Conservation (phyloP, 2,329 filamentous ascomycete genomes). For the Sclerotinia sclerotiorum region DNA sequence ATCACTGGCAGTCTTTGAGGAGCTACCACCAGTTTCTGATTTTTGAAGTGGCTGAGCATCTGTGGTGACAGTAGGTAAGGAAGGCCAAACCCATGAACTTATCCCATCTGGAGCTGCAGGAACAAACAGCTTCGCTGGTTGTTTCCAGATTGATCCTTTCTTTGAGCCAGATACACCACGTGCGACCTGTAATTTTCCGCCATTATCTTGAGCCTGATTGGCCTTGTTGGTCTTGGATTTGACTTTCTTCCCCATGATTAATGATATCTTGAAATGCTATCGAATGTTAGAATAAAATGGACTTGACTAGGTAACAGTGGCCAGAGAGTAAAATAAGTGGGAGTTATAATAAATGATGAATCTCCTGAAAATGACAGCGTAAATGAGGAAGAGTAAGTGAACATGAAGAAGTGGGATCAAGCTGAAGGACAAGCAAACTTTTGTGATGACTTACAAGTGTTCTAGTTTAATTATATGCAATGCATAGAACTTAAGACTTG, state of each 20-base stretch:
- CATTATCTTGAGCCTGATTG: not conserved
- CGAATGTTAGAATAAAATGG: not conserved
- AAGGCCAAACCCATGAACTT: not conserved
- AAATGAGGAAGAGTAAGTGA: not conserved
- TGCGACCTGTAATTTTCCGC: too few species aligned
- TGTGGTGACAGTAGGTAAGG: not conserved
- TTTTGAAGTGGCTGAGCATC: not conserved
- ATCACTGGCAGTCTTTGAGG: too few species aligned
- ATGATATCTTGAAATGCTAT: not conserved
- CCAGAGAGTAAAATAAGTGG: not conserved
- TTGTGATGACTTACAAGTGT: not conserved
- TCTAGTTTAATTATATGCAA: not conserved
- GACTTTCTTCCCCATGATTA: constrained; percentile 2
- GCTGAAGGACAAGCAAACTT: not conserved
- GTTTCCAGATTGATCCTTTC: constrained; percentile 4
- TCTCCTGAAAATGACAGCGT: not conserved
- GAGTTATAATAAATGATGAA: not conserved
- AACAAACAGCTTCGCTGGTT: not conserved
- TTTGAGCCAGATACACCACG: not conserved
- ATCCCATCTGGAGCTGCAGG: not conserved
- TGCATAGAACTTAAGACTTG: not conserved
- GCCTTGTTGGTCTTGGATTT: not conserved
- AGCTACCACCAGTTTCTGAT: not conserved
- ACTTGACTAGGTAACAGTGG: not conserved
- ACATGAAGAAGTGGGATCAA: not conserved